Percentiles rank a stretch among this genome's conserved stretches.
Evolutionary conservation across 2,329 filamentous ascomycete genomes (phyloP).

Genomic region (Fulvia fulva): DNA sequence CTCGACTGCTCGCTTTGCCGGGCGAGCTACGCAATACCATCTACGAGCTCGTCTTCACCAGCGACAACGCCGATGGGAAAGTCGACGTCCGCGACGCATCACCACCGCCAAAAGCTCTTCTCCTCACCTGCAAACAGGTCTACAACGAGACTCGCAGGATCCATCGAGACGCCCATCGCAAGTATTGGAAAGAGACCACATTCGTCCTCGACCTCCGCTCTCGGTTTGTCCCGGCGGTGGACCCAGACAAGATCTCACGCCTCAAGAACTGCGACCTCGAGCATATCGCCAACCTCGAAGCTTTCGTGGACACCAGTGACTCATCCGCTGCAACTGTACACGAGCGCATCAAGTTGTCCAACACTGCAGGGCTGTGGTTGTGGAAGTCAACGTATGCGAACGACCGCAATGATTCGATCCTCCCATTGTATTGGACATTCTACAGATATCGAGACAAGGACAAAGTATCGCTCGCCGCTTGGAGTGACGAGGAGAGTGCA

Average conservation of each 20-base stretch:
- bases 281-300: background rate
- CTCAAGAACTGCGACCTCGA: background rate
- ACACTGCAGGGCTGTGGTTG: too few relatives aligned
- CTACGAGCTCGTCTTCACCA: background rate
- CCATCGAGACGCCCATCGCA: background rate
- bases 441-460: too few relatives aligned
- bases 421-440: too few relatives aligned
- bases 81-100: background rate
- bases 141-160: background rate
- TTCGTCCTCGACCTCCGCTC: background rate
- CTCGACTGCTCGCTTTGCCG: background rate
- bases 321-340: too few relatives aligned
- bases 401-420: too few relatives aligned
- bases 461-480: too few relatives aligned
- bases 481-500: too few relatives aligned
- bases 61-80: background rate
- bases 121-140: background rate
- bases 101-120: background rate
- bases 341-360: too few relatives aligned
- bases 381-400: too few relatives aligned
- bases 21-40: background rate
- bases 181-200: background rate
- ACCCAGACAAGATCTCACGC: background rate
- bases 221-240: background rate
- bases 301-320: too few relatives aligned